phyloP scores from a whole-genome alignment of 805 yeast genomes.

The Suhomyces sp. region DNA sequence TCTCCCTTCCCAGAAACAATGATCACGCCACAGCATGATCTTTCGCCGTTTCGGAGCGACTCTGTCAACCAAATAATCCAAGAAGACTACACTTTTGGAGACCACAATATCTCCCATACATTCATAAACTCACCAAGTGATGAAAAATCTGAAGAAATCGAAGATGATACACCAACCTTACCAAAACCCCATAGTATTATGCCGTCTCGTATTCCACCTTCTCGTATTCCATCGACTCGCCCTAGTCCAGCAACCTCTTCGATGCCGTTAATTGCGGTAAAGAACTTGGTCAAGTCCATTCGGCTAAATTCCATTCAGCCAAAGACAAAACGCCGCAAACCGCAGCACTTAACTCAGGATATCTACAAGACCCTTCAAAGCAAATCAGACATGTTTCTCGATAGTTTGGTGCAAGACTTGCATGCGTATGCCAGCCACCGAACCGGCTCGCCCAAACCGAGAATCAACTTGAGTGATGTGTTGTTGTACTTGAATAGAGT shows the following conservation, averaged over 20 bases:
- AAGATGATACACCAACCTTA: not conserved
- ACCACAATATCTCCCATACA: slow-evolving; percentile 3
- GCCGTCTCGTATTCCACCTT: not conserved
- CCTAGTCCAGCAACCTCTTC: not conserved
- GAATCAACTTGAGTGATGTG: slow-evolving; percentile 33
- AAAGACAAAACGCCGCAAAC: not conserved
- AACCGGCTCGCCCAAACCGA: slow-evolving; percentile 17
- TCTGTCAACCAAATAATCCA: slow-evolving; percentile 9
- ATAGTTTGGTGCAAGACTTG: slow-evolving; percentile 29
- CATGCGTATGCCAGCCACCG: slow-evolving; percentile 35
- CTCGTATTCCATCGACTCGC: not conserved
- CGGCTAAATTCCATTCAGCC: slow-evolving; percentile 1
- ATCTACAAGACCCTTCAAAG: slow-evolving; percentile 19
- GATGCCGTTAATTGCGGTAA: slow-evolving; percentile 14
- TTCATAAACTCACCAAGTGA: slow-evolving; percentile 2
- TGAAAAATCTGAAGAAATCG: not conserved
- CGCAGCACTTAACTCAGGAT: slow-evolving; percentile 9
- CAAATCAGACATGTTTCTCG: slow-evolving; percentile 31
- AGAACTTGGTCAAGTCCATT: slow-evolving; percentile 13
- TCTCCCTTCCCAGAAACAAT: not conserved
- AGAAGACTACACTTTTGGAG: slow-evolving; percentile 12
- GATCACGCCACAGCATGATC: not conserved
- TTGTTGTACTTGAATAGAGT: slow-evolving; percentile 33
- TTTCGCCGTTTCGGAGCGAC: slow-evolving; percentile 1
- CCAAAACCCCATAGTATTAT: not conserved